A percentile compares a stretch with the other conserved stretches of the same genome.
Evolutionary conservation across 331 rosid species (phyloP).

Genomic region (Malus hybrid): DNA sequence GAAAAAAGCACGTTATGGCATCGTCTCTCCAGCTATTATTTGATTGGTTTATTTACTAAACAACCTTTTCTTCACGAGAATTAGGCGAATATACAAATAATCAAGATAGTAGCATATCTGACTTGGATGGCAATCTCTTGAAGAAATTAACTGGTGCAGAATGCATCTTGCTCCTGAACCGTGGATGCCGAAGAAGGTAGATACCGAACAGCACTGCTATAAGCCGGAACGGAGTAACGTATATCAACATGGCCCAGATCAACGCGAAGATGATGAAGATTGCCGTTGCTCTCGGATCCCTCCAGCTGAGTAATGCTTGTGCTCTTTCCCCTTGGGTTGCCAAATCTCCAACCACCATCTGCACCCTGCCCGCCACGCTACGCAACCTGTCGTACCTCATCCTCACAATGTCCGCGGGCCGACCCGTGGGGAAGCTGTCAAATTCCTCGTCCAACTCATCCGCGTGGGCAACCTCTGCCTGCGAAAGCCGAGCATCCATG

Average conservation of each 20-base stretch:
- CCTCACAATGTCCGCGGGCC: slow-evolving; percentile 60
- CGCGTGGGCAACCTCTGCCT: slow-evolving; percentile 58
- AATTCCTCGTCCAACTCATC: slow-evolving; percentile 95
- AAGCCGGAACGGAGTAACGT: slow-evolving; percentile 79
- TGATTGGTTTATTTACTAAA: slow-evolving; percentile 18
- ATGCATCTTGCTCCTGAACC: slow-evolving; percentile 70
- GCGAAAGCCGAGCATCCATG: slow-evolving; percentile 92
- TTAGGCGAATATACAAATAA: neutral
- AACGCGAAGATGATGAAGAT: slow-evolving; percentile 77
- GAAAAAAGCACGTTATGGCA: too few species aligned
- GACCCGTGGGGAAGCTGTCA: slow-evolving; percentile 63
- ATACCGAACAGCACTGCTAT: slow-evolving; percentile 69
- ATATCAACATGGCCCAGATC: slow-evolving; percentile 78
- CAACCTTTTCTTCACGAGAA: slow-evolving; percentile 20
- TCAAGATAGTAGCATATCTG: slow-evolving; percentile 48
- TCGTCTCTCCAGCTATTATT: neutral
- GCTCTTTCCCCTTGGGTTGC: slow-evolving; percentile 93
- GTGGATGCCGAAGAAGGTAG: slow-evolving; percentile 76
- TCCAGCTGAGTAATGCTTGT: slow-evolving; percentile 70
- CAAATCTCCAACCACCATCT: slow-evolving; percentile 86
- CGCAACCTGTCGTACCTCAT: slow-evolving; percentile 86
- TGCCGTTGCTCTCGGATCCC: slow-evolving; percentile 87
- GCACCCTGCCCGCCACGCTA: slow-evolving; percentile 76
- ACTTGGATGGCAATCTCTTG: slow-evolving; percentile 81
- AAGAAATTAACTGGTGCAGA: slow-evolving; percentile 88